These are phyloP conservation scores for Handroanthus guayacan DNA, from an alignment of 257 asterid species.

Conservation along the genomic window DNA sequence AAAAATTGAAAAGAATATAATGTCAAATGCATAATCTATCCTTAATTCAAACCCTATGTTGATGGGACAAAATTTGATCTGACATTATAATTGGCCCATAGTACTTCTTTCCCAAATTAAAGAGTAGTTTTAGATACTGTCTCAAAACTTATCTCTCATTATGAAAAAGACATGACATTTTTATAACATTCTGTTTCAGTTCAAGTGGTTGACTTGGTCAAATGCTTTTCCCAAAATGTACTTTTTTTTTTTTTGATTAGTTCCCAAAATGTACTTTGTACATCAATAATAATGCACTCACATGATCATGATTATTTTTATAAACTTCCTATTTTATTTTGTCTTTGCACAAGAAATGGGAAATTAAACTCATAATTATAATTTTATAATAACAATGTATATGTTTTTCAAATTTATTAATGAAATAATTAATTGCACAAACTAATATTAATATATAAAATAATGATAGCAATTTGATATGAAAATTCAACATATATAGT, in stretches of 20 bases:
- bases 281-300: conserved; percentile 7
- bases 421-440: no score
- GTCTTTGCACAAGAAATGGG: not conserved
- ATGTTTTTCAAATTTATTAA: not conserved
- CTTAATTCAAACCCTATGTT: not conserved
- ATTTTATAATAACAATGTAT: not conserved
- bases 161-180: conserved; percentile 12
- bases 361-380: not conserved
- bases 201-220: conserved; percentile 40
- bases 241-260: no score
- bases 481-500: no score
- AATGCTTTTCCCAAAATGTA: conserved; percentile 39
- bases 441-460: no score
- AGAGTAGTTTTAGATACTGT: conserved; percentile 9
- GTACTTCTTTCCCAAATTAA: conserved; percentile 24
- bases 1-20: not conserved
- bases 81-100: conserved; percentile 25
- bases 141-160: not conserved
- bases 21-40: not conserved
- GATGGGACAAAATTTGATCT: conserved; percentile 23
- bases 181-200: not conserved
- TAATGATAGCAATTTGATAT: no score
- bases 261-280: conserved; percentile 36
- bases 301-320: conserved; percentile 18
- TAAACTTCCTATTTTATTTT: no score